Percentiles rank a stretch among this genome's conserved stretches.
These are phyloP conservation scores for Pleurotus cornucopiae DNA, from an alignment of 768 basidiomycete species.

Conservation along the genomic window DNA sequence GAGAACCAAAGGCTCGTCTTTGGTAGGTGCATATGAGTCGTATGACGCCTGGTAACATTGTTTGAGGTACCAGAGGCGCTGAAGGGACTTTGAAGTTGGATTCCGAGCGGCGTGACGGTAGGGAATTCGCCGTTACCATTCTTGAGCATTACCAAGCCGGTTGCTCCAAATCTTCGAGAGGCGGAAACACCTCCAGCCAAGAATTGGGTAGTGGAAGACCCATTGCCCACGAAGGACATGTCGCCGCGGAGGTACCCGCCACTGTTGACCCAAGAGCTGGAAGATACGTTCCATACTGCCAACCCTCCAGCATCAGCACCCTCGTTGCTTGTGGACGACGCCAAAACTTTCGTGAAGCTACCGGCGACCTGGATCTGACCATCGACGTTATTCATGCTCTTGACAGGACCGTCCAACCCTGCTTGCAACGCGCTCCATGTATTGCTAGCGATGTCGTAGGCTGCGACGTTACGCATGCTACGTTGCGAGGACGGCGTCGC, in stretches of 20 bases:
- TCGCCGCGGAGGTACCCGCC: constrained; percentile 72
- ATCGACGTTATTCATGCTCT: constrained; percentile 46
- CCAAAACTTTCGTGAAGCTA: constrained; percentile 58
- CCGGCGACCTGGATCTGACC: constrained; percentile 65
- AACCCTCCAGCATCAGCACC: constrained; percentile 53
- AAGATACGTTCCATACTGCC: constrained; percentile 66
- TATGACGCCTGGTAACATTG: constrained; percentile 15
- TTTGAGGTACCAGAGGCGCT: constrained; percentile 26
- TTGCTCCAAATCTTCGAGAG: constrained; percentile 64
- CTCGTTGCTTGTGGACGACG: constrained; percentile 24
- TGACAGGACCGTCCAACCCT: constrained; percentile 78
- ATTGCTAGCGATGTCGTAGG: constrained; percentile 64
- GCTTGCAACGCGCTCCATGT: constrained; percentile 67
- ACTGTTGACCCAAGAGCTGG: constrained; percentile 63
- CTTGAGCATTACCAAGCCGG: constrained; percentile 74
- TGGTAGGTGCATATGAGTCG: constrained; percentile 11
- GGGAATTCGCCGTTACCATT: constrained; percentile 59
- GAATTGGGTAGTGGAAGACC: constrained; percentile 56
- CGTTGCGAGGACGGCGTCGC: constrained; percentile 45
- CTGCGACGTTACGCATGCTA: constrained; percentile 55
- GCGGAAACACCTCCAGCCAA: constrained; percentile 64
- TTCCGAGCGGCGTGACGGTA: constrained; percentile 54
- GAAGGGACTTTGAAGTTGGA: constrained; percentile 43
- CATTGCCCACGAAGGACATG: constrained; percentile 67
- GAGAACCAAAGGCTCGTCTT: constrained; percentile 47